Evolutionary conservation across 1,139 yeast species (phyloP).

Genomic region (Kurtzmaniella quercitrusa): DNA sequence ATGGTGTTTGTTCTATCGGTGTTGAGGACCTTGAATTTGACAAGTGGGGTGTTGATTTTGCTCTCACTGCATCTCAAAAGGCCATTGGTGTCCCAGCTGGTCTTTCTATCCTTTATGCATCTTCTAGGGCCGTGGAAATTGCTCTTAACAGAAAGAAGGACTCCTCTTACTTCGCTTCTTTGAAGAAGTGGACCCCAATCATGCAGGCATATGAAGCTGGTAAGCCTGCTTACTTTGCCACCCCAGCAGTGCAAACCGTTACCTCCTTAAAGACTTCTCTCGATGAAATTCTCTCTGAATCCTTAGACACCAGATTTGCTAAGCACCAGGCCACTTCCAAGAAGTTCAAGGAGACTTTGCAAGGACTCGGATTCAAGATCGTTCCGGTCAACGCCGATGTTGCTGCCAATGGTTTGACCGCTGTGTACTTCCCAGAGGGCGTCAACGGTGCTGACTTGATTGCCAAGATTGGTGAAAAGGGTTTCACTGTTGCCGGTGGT

Average conservation of each 20-base stretch:
- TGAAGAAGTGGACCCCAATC: constrained; percentile 85
- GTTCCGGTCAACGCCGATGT: constrained; percentile 58
- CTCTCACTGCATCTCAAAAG: constrained; percentile 89
- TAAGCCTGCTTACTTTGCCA: constrained; percentile 83
- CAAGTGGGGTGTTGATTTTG: constrained; percentile 86
- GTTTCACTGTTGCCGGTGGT: constrained; percentile 88
- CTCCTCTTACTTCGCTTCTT: constrained; percentile 66
- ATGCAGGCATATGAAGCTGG: constrained; percentile 86
- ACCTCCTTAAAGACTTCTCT: constrained; percentile 79
- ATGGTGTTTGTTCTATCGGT: constrained; percentile 92
- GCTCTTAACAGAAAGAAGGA: constrained; percentile 55
- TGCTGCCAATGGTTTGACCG: constrained; percentile 87
- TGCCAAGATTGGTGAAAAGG: constrained; percentile 51
- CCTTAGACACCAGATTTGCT: constrained; percentile 59
- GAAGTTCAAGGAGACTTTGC: constrained; percentile 56
- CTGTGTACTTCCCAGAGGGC: constrained; percentile 78
- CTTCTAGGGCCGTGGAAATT: constrained; percentile 67
- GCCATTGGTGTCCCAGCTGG: constrained; percentile 97
- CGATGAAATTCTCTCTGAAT: constrained; percentile 59
- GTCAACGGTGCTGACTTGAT: constrained; percentile 63
- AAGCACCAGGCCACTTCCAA: constrained; percentile 62
- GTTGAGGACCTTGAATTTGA: constrained; percentile 85
- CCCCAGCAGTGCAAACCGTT: constrained; percentile 86
- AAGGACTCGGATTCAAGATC: constrained; percentile 59
- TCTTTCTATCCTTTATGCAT: constrained; percentile 70